Evolutionary conservation across 192 early-diverging fungal species (phyloP).

Genomic region (Backusella liffmaniae): DNA sequence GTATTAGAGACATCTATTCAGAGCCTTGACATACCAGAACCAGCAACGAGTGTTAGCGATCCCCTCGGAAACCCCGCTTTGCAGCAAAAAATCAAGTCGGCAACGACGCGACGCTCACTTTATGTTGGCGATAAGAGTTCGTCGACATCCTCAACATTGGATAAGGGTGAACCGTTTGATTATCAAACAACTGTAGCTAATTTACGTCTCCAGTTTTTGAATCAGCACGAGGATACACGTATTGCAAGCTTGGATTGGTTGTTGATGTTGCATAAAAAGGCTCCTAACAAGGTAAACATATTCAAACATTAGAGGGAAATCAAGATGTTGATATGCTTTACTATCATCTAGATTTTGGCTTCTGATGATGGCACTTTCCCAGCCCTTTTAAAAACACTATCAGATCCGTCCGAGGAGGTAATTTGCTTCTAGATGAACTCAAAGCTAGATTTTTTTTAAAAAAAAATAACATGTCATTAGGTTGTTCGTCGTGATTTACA

Average conservation of each 20-base stretch:
- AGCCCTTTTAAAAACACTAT: constrained; percentile 85
- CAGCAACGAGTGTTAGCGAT: constrained; percentile 11
- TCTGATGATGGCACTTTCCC: constrained; percentile 88
- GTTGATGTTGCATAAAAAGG: constrained; percentile 93
- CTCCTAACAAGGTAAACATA: constrained; percentile 65
- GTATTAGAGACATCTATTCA: constrained; percentile 62
- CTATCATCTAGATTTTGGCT: constrained; percentile 64
- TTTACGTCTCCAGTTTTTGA: constrained; percentile 73
- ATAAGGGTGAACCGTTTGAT: constrained; percentile 74
- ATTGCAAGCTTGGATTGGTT: constrained; percentile 95
- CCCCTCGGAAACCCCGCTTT: neutral
- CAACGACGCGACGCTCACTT: neutral
- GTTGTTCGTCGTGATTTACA: constrained; percentile 91
- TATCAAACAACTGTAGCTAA: constrained; percentile 78
- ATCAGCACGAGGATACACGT: constrained; percentile 92
- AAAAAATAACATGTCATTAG: constrained; percentile 29
- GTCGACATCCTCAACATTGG: neutral
- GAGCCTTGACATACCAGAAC: constrained; percentile 21
- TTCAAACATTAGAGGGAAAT: neutral
- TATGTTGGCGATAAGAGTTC: neutral
- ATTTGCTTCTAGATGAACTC: neutral
- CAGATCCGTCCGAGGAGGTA: constrained; percentile 92
- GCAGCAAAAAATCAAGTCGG: neutral
- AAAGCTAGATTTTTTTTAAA: too few relatives aligned
- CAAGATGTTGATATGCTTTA: neutral